These are phyloP conservation scores for Alopecurus myosuroides DNA, from an alignment of 176 grass and related monocot species.

Conservation along the genomic window DNA sequence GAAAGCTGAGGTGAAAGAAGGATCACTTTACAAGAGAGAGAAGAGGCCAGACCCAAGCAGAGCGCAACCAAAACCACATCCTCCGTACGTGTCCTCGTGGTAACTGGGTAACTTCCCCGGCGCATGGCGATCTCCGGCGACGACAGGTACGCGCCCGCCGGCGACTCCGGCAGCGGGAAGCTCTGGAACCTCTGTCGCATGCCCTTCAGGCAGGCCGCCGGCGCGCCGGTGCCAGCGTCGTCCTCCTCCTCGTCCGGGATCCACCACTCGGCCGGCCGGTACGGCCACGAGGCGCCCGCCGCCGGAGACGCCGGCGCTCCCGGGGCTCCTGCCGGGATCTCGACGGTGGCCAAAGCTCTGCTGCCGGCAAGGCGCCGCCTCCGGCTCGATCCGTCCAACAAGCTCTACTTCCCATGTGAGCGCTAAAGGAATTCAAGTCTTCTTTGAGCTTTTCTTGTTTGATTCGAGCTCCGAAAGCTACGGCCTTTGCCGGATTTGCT, in stretches of 20 bases:
- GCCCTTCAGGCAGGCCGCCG: conserved; percentile 67
- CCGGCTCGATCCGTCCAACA: conserved; percentile 78
- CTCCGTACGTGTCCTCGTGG: not conserved
- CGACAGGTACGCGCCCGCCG: conserved; percentile 35
- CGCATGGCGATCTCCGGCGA: conserved; percentile 75
- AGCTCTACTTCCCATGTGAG: conserved; percentile 99
- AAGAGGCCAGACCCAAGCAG: not conserved
- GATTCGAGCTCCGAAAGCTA: conserved; percentile 19
- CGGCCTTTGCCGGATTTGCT: conserved; percentile 5
- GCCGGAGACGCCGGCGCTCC: conserved; percentile 20
- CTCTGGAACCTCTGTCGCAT: conserved; percentile 93
- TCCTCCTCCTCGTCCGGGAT: conserved; percentile 54
- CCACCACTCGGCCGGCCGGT: conserved; percentile 51
- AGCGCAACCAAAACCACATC: not conserved
- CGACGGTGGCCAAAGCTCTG: conserved; percentile 70
- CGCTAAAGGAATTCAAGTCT: not conserved
- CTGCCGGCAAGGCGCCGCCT: conserved; percentile 68
- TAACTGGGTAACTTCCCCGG: conserved; percentile 24
- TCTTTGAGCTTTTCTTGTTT: not conserved
- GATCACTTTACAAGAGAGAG: conserved; percentile 24
- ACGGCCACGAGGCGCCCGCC: conserved; percentile 35
- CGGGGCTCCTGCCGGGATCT: conserved; percentile 38
- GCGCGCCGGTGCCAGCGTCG: conserved; percentile 20
- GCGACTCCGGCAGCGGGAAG: conserved; percentile 49
- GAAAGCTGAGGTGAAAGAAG: conserved; percentile 27